These are phyloP conservation scores for Cavenderia fasciculata DNA, from an alignment of 78 protist species.

Conservation along the genomic window DNA sequence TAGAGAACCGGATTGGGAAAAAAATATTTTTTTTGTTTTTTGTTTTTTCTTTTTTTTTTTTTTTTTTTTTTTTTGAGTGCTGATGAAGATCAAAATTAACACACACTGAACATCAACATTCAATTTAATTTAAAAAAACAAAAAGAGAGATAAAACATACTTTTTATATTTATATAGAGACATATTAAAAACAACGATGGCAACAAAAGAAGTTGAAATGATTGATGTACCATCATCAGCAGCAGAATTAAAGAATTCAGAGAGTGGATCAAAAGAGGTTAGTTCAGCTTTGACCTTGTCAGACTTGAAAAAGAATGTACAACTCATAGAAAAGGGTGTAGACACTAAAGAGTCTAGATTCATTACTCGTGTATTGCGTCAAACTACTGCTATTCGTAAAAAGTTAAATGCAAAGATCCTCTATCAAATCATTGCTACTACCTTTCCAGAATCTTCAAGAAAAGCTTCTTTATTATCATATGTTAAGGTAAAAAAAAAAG, in stretches of 20 bases:
- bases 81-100: no score
- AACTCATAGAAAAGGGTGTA: conserved; percentile 65
- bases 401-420: conserved; percentile 21
- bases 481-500: not conserved
- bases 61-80: no score
- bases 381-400: conserved; percentile 51
- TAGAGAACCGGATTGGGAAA: no score
- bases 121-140: no score
- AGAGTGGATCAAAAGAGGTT: not conserved
- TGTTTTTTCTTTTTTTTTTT: no score
- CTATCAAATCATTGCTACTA: conserved; percentile 6
- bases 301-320: conserved; percentile 53
- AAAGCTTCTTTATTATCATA: not conserved
- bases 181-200: no score
- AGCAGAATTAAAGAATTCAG: conserved; percentile 1
- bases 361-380: conserved; percentile 76
- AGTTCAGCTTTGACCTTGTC: not conserved
- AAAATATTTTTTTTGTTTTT: no score
- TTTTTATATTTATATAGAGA: no score
- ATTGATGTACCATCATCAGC: conserved; percentile 5
- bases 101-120: no score
- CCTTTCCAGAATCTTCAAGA: not conserved
- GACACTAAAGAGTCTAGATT: conserved; percentile 72
- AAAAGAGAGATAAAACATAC: no score
- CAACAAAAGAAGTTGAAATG: conserved; percentile 21